Evolutionary conservation across 2,329 filamentous ascomycete genomes (phyloP), one percentile per base, ranked within the genome.

Genomic region (Fusarium chaquense): DNA sequence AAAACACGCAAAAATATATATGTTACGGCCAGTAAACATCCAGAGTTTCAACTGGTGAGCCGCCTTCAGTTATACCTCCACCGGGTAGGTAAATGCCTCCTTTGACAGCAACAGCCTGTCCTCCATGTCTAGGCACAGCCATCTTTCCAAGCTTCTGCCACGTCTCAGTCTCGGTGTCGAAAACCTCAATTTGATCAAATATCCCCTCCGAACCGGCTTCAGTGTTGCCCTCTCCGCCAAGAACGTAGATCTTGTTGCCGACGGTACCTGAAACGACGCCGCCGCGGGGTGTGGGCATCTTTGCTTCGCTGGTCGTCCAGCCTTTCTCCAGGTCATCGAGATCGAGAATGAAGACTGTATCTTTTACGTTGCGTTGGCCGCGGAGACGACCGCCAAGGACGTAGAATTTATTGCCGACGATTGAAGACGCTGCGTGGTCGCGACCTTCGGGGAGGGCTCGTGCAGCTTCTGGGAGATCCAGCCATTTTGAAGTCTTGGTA

Each of bases 271-370:
- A 74, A 81, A 61, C 62, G 0, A 71, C 52, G 0, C 80, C 81
- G 4, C 80, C 81, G 0, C 80, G 72, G 0, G 81, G 57, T 4
- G 78, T 81, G 0, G 79, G 78, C 80, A 83, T 81, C n/a, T 46
- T 59, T 5, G 52, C 71, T 9, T 56, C 45, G 12, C 70, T 75
- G 1, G 70, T 75, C 0, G 13, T 59, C 80, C 79, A 81, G 6
- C 75, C 75, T 4, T 52, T 41, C 12, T 62, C 52, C 8, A 72
- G 43, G 12, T 76, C 44, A 2, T 66, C 61, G 0, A 83, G 67
- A 38, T 81, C 76, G 2, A 82, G 69, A 0, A 72, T 60, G 50
- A 78, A 82, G 0, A 81, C 80, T 0, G 76, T 81, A 28, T 78
- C 77, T 11, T 72, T 72, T 18, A 77, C 72, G 32, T 80, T 79